phyloP scores from a whole-genome alignment of 495 filamentous ascomycete species.

The Xylaria telfairii region DNA sequence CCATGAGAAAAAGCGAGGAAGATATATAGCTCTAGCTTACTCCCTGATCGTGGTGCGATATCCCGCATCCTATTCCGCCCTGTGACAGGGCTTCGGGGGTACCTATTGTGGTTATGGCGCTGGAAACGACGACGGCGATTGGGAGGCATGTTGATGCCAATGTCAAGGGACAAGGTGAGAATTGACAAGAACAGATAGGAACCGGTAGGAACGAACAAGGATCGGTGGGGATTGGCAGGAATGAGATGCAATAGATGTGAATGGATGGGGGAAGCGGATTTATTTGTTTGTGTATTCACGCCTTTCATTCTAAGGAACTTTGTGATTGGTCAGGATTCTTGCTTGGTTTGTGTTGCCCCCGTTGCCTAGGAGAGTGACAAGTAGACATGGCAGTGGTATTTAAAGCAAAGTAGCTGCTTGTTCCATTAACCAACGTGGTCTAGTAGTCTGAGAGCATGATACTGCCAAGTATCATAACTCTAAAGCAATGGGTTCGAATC shows the following conservation, averaged over 20 bases:
- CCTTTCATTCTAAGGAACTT: neutral
- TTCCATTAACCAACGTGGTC: conserved; percentile 14
- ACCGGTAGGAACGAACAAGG: no score
- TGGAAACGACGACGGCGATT: neutral
- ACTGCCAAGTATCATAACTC: neutral
- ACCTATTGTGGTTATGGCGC: neutral
- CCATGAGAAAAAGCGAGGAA: neutral
- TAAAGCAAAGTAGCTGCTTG: neutral
- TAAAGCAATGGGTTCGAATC: conserved; percentile 17
- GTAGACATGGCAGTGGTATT: neutral
- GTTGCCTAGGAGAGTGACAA: neutral
- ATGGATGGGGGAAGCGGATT: neutral
- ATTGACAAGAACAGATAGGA: neutral
- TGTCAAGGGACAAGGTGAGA: no score
- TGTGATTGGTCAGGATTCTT: neutral
- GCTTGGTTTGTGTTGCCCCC: neutral
- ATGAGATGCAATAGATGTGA: neutral
- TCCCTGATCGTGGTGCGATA: neutral
- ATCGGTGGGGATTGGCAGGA: neutral
- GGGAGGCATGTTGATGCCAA: no score
- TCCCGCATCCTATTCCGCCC: neutral
- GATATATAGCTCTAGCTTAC: neutral
- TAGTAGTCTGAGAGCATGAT: conserved; percentile 16
- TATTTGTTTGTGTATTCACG: neutral
- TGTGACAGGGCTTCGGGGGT: neutral